Evolutionary conservation across 768 basidiomycete species (phyloP), one percentile per base, ranked within the genome.

Genomic region (Psilocybe tampanensis): DNA sequence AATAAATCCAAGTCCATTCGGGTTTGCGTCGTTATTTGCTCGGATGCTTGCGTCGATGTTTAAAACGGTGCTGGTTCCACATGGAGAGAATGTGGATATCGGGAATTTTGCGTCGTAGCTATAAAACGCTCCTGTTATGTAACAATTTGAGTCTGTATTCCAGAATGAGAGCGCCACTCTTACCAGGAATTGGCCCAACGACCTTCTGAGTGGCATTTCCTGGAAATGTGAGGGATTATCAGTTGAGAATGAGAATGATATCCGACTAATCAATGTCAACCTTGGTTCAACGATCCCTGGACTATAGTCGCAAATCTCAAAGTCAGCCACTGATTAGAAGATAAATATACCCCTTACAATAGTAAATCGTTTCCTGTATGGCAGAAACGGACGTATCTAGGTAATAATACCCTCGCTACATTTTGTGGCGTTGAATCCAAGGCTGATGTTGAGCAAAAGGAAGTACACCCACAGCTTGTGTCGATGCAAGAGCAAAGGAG

Each of bases 381-480:
- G 63, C 63, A 4, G 58, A 59, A 8, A 68, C 67, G 12, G 59
- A 54, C n/a, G 52, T 53, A 41, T 64, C 63, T 19, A 68, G 62
- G 21, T 66, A 63, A 32, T 63, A 66, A 36, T 60, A 68, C 0
- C 66, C 66, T 29, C 56, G 59, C 57, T 60, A 13, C 29, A 19
- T 43, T 26, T 39, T 3, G 44, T 21, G 5, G 29, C 21, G 29
- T 18, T 15, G 29, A 32, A 24, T 17, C 18, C n/a, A n/a, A 23
- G 19, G 12, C 24, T 17, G 9, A 29, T 9, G 39, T 24, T 13
- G 11, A 22, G 51, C 17, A 18, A 19, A 4, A 29, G 13, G 7
- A 42, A 22, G 8, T 15, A 8, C 34, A 47, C 63, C 55, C 24
- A 63, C 66, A 52, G 61, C 65, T 39, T 64, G 60, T 13, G 65